A percentile compares a stretch with the other conserved stretches of the same genome.
These are phyloP conservation scores for Clitoria ternatea DNA, from an alignment of 306 rosid species.

Conservation along the genomic window DNA sequence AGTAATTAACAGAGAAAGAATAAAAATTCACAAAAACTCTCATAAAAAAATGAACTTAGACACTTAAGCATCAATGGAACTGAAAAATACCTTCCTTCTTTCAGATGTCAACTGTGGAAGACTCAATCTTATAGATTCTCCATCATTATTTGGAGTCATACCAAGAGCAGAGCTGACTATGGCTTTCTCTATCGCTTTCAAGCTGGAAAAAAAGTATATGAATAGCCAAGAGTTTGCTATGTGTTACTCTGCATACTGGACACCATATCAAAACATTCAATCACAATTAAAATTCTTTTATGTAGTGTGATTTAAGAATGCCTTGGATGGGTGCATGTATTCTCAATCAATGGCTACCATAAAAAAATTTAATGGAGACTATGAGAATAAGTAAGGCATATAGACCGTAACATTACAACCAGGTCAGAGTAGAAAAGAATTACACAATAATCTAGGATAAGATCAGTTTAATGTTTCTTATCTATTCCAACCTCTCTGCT, in stretches of 20 bases:
- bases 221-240: constrained; percentile 23
- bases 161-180: constrained; percentile 83
- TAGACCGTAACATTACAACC: not conserved
- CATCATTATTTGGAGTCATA: constrained; percentile 95
- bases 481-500: constrained; percentile 7
- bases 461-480: not conserved
- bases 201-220: constrained; percentile 47
- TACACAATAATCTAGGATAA: constrained; percentile 10
- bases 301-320: not conserved
- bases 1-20: not conserved
- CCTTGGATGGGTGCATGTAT: not conserved
- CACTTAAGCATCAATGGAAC: constrained; percentile 13
- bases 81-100: constrained; percentile 75
- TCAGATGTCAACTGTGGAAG: constrained; percentile 89
- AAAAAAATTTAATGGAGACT: not conserved
- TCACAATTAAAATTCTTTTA: not conserved
- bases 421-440: constrained; percentile 5
- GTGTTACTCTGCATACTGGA: not conserved
- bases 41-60: not conserved
- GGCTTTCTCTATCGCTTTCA: constrained; percentile 95
- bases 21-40: not conserved
- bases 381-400: not conserved
- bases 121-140: constrained; percentile 74
- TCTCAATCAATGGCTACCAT: not conserved
- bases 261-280: not conserved